Conservation (phyloP, 2,329 filamentous ascomycete species). For the Botrytis paeoniae region DNA sequence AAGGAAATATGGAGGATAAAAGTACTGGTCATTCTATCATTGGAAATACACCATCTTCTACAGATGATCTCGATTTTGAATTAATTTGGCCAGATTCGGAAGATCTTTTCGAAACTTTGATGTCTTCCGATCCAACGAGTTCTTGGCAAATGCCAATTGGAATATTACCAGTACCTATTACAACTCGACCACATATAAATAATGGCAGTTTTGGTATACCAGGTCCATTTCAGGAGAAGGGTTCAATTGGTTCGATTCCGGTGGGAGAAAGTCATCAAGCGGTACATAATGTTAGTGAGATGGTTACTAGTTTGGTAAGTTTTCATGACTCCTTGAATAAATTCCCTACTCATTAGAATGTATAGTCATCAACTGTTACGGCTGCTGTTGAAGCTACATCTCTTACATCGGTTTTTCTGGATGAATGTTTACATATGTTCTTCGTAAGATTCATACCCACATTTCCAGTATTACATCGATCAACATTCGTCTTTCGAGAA, state of each 20-base stretch:
- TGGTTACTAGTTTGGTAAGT: slow-evolving; percentile 44
- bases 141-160: slow-evolving; percentile 45
- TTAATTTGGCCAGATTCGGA: slow-evolving; percentile 47
- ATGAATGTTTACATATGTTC: slow-evolving; percentile 48
- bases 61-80: slow-evolving; percentile 38
- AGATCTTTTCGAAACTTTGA: slow-evolving; percentile 44
- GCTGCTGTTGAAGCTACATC: slow-evolving; percentile 45
- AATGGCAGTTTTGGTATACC: slow-evolving; percentile 36
- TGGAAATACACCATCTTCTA: slow-evolving; percentile 17
- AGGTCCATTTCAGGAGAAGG: slow-evolving; percentile 40
- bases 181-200: slow-evolving; percentile 35
- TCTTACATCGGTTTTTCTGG: slow-evolving; percentile 46
- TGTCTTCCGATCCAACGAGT: slow-evolving; percentile 41
- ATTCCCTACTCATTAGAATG: slow-evolving; percentile 20
- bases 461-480: slow-evolving; percentile 45
- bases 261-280: slow-evolving; percentile 44
- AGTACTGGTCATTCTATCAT: neutral
- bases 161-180: slow-evolving; percentile 43
- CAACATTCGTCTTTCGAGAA: slow-evolving; percentile 45
- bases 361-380: slow-evolving; percentile 44
- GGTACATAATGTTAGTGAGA: slow-evolving; percentile 45
- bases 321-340: neutral
- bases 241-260: slow-evolving; percentile 41
- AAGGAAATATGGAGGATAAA: neutral
- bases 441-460: slow-evolving; percentile 46